phyloP scores from a whole-genome alignment of 257 asterid species.

The Mentha longifolia region DNA sequence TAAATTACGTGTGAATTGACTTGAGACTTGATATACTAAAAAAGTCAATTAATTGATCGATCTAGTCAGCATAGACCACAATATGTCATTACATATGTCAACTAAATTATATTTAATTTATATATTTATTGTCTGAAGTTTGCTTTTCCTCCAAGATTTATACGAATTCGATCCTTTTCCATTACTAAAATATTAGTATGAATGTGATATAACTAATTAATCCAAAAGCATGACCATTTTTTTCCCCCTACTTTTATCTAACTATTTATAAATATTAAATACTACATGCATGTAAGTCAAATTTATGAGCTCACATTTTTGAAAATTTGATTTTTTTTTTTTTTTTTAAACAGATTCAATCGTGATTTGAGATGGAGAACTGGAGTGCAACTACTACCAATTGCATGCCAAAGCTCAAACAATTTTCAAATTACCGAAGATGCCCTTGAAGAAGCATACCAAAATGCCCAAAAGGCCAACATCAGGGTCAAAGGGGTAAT shows the following conservation, averaged over 20 bases:
- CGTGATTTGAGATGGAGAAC: constrained; percentile 94
- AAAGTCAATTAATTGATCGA: constrained; percentile 4
- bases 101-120: not conserved
- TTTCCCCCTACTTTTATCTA: not conserved
- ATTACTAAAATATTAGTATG: not conserved
- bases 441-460: constrained; percentile 66
- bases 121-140: not conserved
- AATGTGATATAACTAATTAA: not conserved
- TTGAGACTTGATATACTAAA: not conserved
- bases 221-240: not conserved
- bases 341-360: constrained; percentile 53
- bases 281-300: not conserved
- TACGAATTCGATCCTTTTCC: not conserved
- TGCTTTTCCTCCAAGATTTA: not conserved
- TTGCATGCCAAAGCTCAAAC: constrained; percentile 59
- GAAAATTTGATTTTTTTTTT: not conserved
- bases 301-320: not conserved
- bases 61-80: constrained; percentile 28
- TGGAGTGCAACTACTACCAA: constrained; percentile 61
- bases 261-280: not conserved
- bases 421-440: constrained; percentile 57
- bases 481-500: constrained; percentile 72
- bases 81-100: constrained; percentile 15
- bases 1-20: too few relatives aligned
- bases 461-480: constrained; percentile 50